phyloP scores from a whole-genome alignment of 2,329 filamentous ascomycete genomes.

The Aspergillus sp. region DNA sequence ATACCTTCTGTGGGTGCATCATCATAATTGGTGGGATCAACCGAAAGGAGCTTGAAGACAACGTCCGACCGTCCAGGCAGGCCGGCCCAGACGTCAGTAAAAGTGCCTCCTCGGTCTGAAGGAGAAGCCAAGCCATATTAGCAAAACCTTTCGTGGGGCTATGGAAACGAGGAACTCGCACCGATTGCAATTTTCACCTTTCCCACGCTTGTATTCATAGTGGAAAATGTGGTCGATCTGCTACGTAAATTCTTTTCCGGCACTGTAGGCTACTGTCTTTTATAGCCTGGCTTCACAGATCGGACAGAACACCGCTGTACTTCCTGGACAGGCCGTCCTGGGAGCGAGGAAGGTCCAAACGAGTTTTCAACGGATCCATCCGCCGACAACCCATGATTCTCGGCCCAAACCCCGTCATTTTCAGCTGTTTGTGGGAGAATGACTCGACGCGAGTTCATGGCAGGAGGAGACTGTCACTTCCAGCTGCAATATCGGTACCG shows the following conservation, averaged over 20 bases:
- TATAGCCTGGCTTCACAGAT: background rate
- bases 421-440: too few relatives aligned
- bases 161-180: background rate
- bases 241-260: background rate
- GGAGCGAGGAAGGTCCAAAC: too few relatives aligned
- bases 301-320: too few relatives aligned
- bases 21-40: constrained; percentile 28
- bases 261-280: background rate
- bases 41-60: constrained; percentile 30
- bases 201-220: background rate
- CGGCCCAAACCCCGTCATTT: too few relatives aligned
- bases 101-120: constrained; percentile 40
- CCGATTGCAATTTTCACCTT: constrained; percentile 16
- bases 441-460: too few relatives aligned
- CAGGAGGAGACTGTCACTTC: too few relatives aligned
- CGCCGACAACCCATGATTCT: too few relatives aligned
- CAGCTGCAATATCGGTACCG: too few relatives aligned
- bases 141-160: too few relatives aligned
- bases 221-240: background rate
- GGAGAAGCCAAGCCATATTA: too few relatives aligned
- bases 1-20: constrained; percentile 74
- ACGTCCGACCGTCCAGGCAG: constrained; percentile 31
- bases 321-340: too few relatives aligned
- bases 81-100: constrained; percentile 40
- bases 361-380: too few relatives aligned